Conservation (phyloP, 2,329 filamentous ascomycete species). For the Arthrobotrys musiformis region DNA sequence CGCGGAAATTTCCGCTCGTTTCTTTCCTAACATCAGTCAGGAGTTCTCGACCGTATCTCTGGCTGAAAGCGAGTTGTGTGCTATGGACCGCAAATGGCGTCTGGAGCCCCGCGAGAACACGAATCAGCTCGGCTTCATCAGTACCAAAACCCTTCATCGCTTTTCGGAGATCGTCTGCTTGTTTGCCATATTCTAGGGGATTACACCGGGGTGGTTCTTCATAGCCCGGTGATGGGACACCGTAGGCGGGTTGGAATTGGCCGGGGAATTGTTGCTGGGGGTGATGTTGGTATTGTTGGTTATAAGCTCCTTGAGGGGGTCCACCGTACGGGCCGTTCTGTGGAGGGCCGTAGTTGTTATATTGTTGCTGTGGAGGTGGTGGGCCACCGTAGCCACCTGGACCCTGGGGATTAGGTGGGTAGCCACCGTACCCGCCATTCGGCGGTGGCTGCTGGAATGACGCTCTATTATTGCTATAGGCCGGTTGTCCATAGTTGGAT, state of each 20-base stretch:
- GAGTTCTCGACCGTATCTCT: constrained; percentile 74
- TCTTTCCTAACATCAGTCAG: constrained; percentile 81
- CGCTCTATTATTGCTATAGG: constrained; percentile 60
- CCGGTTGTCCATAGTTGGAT: constrained; percentile 62
- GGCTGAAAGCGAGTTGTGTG: constrained; percentile 74
- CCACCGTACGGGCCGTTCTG: constrained; percentile 10
- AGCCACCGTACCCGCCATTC: constrained; percentile 59
- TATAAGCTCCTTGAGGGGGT: constrained; percentile 21
- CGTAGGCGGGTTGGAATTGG: constrained; percentile 60
- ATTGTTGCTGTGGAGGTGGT: constrained; percentile 59
- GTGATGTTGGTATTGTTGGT: constrained; percentile 17
- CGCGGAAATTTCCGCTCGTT: constrained; percentile 77
- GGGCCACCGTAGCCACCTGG: constrained; percentile 35
- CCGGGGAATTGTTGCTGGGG: constrained; percentile 61
- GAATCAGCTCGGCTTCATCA: constrained; percentile 80
- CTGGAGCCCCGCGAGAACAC: constrained; percentile 72
- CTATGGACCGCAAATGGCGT: constrained; percentile 81
- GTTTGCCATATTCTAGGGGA: constrained; percentile 70
- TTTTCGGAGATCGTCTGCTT: constrained; percentile 77
- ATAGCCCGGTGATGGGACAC: constrained; percentile 61
- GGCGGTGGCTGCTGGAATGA: constrained; percentile 60
- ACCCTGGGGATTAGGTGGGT: constrained; percentile 39
- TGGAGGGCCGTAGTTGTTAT: constrained; percentile 57
- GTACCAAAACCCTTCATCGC: constrained; percentile 97
- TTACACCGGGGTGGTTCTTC: constrained; percentile 61